A percentile compares a stretch with the other conserved stretches of the same genome.
Conservation (phyloP, 2,329 filamentous ascomycete species). For the Ophiostoma pallidulum region DNA sequence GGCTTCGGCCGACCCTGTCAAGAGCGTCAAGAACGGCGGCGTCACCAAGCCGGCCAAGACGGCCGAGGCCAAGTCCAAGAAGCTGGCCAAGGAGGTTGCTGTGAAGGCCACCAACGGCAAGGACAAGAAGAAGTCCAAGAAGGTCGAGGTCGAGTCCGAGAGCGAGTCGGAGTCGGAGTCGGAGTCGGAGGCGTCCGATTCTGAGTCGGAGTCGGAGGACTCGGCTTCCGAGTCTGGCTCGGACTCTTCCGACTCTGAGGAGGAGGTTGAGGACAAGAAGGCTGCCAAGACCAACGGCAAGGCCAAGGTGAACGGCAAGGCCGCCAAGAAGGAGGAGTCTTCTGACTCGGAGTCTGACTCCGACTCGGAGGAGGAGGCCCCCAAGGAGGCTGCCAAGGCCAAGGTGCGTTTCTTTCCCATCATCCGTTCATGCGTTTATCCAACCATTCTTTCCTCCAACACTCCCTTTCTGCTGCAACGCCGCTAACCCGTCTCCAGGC, state of each 20-base stretch:
- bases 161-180: constrained; percentile 20
- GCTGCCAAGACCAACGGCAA: constrained; percentile 7
- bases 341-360: constrained; percentile 8
- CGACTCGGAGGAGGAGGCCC: not conserved
- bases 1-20: constrained; percentile 32
- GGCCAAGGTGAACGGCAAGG: constrained; percentile 13
- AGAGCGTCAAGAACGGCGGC: constrained; percentile 54
- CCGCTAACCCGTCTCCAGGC: not conserved
- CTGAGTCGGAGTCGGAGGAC: constrained; percentile 8
- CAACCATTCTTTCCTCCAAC: too few species aligned
- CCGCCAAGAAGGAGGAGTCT: constrained; percentile 15
- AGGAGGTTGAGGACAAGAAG: constrained; percentile 19
- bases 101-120: constrained; percentile 40
- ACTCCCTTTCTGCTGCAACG: not conserved
- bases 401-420: not conserved
- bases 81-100: constrained; percentile 50
- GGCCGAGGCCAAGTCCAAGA: constrained; percentile 58
- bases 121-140: constrained; percentile 40
- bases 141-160: constrained; percentile 22
- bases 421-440: too few species aligned
- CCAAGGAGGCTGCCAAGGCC: not conserved
- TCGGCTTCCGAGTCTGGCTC: constrained; percentile 24
- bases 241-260: constrained; percentile 21
- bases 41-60: constrained; percentile 59
- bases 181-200: constrained; percentile 12